Evolutionary conservation across 306 rosid species (phyloP), one percentile per base, ranked within the genome.

Genomic region (Malus sylvestris): DNA sequence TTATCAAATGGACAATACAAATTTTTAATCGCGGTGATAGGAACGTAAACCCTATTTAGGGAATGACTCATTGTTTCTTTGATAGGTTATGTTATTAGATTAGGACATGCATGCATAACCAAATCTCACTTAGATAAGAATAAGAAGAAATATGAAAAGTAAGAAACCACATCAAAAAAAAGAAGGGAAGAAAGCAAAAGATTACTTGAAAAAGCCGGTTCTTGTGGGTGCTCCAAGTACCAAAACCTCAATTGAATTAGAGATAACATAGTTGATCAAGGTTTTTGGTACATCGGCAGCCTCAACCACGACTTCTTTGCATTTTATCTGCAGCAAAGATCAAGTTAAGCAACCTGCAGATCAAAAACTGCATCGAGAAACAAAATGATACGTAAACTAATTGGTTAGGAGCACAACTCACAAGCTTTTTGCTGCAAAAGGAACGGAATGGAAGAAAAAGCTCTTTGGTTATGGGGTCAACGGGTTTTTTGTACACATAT

Each of bases 201-300:
- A 10, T 58, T 60, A 91, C 98, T 82, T 92, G 30, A 90, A 86
- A 76, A 94, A 65, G 57, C 96, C 86, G 45, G 68, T 67, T 83
- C 84, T 88, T 71, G 97, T 84, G 73, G 98, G 71, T 55, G 94
- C 87, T 40, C 98, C 98, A 29, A 94, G 88, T 8, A 90, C 95
- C 71, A 94, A n/a, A 85, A 89, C 72, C 77, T 90, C 96, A 68
- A 92, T 80, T 25, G 83, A 66, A 72, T 86, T 72, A 10, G 76
- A 6, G 11, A 77, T 8, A 76, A 87, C 68, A 13, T 87, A 79
- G 73, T 87, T 87, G 60, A 82, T 76, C 78, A 94, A 35, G 65
- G 89, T 87, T 84, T 82, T 94, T 3, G 91, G 1, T 81, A 92
- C 67, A 19, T 94, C 96, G 22, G 25, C 1, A 4, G 82, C 97